Evolutionary conservation across 345 rosid species (phyloP), one percentile per base, ranked within the genome.

Genomic region (Camelina laxa): DNA sequence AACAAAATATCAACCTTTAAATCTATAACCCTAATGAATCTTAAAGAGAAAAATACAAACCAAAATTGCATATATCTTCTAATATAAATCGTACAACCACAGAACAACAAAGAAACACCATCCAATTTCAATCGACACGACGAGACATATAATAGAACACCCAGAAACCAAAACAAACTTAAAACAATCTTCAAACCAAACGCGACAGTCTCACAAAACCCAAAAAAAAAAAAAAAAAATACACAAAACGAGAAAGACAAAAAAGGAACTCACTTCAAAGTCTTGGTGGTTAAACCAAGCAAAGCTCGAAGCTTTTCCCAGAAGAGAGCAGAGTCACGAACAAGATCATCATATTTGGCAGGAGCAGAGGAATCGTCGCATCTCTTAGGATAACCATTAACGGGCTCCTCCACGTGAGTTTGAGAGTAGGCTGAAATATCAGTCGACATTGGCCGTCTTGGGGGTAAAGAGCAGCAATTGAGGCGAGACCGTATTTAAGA

Each of bases 261-360:
- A 13, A 45, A 6, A 58, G 9, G 39, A 22, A 73, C 89, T 79
- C 38, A 89, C 98, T 77, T 81, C 81, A 91, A 82, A 63, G 83
- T 84, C 62, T 80, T 75, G 54, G 81, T 87, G 60, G 80, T 72
- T 1, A 85, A 79, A 24, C 70, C 68, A 56, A 83, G 89, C 48
- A 89, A 83, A 83, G 84, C 82, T 57, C 62, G 75, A 66, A 93
- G 88, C 81, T 85, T 87, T 67, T 84, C 89, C 91, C 88, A 85
- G 84, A 91, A 93, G 81, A 89, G 91, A 56, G 75, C 82, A 8
- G 94, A 63, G 76, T 70, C 85, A 65, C 81, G 92, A 69, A 79
- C 81, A 75, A 91, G 81, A 67, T 93, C 91, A 49, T 89, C 84
- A 50, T 80, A 87, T 48, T 70, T 80, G 67, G 81, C 87, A 0